Evolutionary conservation across 495 filamentous ascomycete genomes (phyloP).

Genomic region (Penicillium steckii): DNA sequence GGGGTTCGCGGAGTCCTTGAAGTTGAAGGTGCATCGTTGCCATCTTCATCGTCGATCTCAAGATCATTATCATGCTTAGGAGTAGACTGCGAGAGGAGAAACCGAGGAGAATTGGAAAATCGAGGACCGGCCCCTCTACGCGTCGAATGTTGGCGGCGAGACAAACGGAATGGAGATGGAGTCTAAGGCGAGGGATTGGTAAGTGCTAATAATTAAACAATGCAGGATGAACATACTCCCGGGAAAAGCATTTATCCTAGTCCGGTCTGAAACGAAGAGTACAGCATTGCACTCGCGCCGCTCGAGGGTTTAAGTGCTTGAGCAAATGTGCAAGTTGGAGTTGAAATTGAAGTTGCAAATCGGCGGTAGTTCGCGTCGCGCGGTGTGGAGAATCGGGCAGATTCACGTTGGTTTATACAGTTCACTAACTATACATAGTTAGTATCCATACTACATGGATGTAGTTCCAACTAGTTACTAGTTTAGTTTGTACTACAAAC

Average conservation of each 20-base stretch:
- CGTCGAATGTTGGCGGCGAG: conserved; percentile 27
- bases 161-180: conserved; percentile 34
- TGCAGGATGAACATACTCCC: conserved; percentile 4
- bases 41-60: conserved; percentile 26
- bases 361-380: no score
- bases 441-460: no score
- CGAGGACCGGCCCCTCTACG: conserved; percentile 32
- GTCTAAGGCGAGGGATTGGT: conserved; percentile 13
- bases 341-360: no score
- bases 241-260: conserved; percentile 18
- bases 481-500: no score
- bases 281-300: not conserved
- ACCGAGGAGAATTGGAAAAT: conserved; percentile 44
- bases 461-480: no score
- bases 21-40: conserved; percentile 19
- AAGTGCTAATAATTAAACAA: not conserved
- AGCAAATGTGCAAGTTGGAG: no score
- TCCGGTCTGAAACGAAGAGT: not conserved
- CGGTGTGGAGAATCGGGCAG: no score
- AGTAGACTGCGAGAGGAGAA: conserved; percentile 33
- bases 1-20: conserved; percentile 8
- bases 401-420: no score
- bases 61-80: conserved; percentile 8
- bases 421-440: no score
- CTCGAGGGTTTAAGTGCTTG: no score